Evolutionary conservation across 352 stramenopile species (phyloP), one percentile per base, ranked within the genome.

Genomic region (Pythium rishiriense): DNA sequence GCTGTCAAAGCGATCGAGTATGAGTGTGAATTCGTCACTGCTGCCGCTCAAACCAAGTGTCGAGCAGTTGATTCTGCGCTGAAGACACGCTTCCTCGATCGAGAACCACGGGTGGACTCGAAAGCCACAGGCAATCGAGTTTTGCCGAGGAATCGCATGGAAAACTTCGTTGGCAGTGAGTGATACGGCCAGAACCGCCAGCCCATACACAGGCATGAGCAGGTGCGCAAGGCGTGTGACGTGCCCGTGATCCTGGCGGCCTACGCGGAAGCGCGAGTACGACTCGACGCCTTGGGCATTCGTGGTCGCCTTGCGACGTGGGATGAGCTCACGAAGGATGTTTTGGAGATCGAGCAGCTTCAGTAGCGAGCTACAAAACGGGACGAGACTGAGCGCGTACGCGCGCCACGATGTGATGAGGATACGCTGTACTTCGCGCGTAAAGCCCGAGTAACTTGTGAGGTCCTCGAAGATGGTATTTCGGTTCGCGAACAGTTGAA

Each of bases 81-180:
- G 31, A 21, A 62, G 12, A 28, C 64, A 66, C 14, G 64, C 41
- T 31, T 70, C 64, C 12, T 53, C 24, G 3, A 12, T 53, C 2
- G 57, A 29, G 17, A 70, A 63, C 64, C 64, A 66, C 26, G 64
- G 64, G 21, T 70, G 15, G 0, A 70, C 43, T 17, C 64, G 64
- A 39, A 55, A 22, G 15, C 42, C 6, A 10, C 57, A 69, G 0
- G 22, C 6, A 19, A 59, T 46, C 4, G 15, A 9, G 4, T 25
- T 22, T 26, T 61, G 54, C 39, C 54, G 26, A 43, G 31, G 55
- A 19, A 3, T 25, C 9, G 29, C 15, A 4, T 9, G 12, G 7
- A 56, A 48, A 8, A 25, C 56, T 25, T 49, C 33, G 12, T 58
- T 6, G 1, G 51, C 37, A 4, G 19, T n/a, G 11, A 63, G 28